Percentiles rank a stretch among this genome's conserved stretches.
phyloP scores from a whole-genome alignment of 768 basidiomycete species.

The Termitomyces sp. region DNA sequence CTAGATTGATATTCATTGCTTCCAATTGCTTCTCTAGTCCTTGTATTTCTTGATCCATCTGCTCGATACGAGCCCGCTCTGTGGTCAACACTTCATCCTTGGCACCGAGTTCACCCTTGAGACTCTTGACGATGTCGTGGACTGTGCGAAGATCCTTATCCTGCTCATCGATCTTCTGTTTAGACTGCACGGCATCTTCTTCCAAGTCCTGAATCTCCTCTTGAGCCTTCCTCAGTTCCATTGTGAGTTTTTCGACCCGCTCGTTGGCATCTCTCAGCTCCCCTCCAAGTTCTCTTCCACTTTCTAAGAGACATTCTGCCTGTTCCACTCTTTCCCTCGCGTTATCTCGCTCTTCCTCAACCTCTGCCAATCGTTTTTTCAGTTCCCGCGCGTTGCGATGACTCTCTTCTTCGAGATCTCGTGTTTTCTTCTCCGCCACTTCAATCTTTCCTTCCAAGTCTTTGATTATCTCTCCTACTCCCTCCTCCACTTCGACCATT shows the following conservation, averaged over 20 bases:
- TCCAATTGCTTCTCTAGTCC: conserved; percentile 42
- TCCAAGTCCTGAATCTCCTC: conserved; percentile 57
- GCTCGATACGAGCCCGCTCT: conserved; percentile 22
- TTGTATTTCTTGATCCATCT: conserved; percentile 30
- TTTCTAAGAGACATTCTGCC: conserved; percentile 60
- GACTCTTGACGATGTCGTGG: conserved; percentile 33
- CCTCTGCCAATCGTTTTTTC: conserved; percentile 38
- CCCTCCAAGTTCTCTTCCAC: conserved; percentile 62
- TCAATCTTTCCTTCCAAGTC: conserved; percentile 55
- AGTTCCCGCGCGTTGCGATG: conserved; percentile 36
- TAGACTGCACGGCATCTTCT: conserved; percentile 49
- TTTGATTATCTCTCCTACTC: conserved; percentile 62
- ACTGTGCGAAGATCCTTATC: conserved; percentile 56
- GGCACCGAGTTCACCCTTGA: conserved; percentile 39
- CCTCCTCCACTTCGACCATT: conserved; percentile 67
- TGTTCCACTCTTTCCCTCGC: conserved; percentile 57
- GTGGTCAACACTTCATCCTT: conserved; percentile 32
- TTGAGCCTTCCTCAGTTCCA: conserved; percentile 57
- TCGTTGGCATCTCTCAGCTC: conserved; percentile 65
- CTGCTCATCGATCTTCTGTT: conserved; percentile 47
- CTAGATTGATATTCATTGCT: conserved; percentile 43
- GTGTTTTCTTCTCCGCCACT: conserved; percentile 44
- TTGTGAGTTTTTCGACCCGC: conserved; percentile 46
- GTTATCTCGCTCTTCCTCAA: conserved; percentile 48
- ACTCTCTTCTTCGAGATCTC: conserved; percentile 34